phyloP scores from a whole-genome alignment of 345 rosid genomes.

The Populus pruinosa region DNA sequence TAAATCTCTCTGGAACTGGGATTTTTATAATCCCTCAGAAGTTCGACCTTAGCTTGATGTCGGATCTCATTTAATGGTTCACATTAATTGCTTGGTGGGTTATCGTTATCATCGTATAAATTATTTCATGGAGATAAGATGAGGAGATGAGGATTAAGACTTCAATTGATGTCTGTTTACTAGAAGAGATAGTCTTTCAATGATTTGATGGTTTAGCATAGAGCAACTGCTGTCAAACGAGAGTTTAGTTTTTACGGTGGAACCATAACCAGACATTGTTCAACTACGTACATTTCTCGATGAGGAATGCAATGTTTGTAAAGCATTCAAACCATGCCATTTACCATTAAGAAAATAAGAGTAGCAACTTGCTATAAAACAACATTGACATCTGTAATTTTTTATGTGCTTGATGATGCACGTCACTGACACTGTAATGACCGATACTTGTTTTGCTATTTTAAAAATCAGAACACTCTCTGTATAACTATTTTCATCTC shows the following conservation, averaged over 20 bases:
- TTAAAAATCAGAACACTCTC: no score
- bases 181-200: not conserved
- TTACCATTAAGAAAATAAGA: not conserved
- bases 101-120: not conserved
- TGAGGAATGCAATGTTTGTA: not conserved
- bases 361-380: not conserved
- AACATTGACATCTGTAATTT: not conserved
- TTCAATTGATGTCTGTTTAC: not conserved
- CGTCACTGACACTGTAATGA: no score
- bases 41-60: constrained; percentile 39
- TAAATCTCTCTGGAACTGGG: constrained; percentile 35
- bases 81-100: constrained; percentile 18
- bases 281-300: not conserved
- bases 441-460: no score
- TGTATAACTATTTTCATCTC: no score
- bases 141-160: not conserved
- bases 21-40: constrained; percentile 24
- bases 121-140: not conserved
- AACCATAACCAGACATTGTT: not conserved
- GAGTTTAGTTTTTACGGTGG: not conserved
- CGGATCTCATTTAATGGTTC: constrained; percentile 45
- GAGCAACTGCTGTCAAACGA: not conserved
- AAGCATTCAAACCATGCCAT: not conserved
- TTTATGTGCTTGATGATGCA: not conserved
- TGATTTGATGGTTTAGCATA: not conserved